A percentile compares a stretch with the other conserved stretches of the same genome.
These are phyloP conservation scores for Drechslerella stenobrocha DNA, from an alignment of 2,329 filamentous ascomycete genomes.

Conservation along the genomic window DNA sequence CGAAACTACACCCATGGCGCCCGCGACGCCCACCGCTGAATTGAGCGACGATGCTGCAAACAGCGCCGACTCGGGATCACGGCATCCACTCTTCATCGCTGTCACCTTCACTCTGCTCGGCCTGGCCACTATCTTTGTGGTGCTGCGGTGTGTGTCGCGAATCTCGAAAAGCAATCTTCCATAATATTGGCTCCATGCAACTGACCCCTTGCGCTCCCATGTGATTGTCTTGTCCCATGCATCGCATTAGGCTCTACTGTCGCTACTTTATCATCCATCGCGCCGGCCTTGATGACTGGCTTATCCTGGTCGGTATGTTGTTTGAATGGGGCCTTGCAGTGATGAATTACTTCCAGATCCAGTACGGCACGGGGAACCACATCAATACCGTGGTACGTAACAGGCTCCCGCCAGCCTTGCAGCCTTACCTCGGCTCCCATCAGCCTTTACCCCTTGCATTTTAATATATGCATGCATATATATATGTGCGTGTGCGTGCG, in stretches of 20 bases:
- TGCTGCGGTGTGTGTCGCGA: conserved; percentile 47
- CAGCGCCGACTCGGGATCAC: conserved; percentile 10
- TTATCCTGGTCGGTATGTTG: conserved; percentile 54
- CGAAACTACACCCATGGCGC: conserved; percentile 1
- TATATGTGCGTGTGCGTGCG: no score
- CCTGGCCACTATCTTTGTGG: conserved; percentile 51
- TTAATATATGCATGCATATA: no score
- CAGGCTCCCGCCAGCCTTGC: background rate
- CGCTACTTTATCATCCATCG: conserved; percentile 49
- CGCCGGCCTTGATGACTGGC: conserved; percentile 55
- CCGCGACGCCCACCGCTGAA: conserved; percentile 25
- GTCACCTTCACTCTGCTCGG: conserved; percentile 50
- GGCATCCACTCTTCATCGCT: conserved; percentile 46
- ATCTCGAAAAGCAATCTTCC: background rate
- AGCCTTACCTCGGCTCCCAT: background rate
- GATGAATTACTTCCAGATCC: conserved; percentile 49
- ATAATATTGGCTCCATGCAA: background rate
- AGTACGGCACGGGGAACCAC: conserved; percentile 46
- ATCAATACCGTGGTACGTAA: conserved; percentile 49
- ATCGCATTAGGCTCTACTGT: conserved; percentile 50
- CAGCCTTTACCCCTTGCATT: background rate
- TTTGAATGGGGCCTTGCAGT: conserved; percentile 50
- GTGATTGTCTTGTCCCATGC: conserved; percentile 13
- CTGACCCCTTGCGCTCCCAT: background rate
- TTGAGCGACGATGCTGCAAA: conserved; percentile 12